Percentiles rank a stretch among this genome's conserved stretches.
Evolutionary conservation across 192 early-diverging fungal species (phyloP).

Genomic region (Mortierella claussenii): DNA sequence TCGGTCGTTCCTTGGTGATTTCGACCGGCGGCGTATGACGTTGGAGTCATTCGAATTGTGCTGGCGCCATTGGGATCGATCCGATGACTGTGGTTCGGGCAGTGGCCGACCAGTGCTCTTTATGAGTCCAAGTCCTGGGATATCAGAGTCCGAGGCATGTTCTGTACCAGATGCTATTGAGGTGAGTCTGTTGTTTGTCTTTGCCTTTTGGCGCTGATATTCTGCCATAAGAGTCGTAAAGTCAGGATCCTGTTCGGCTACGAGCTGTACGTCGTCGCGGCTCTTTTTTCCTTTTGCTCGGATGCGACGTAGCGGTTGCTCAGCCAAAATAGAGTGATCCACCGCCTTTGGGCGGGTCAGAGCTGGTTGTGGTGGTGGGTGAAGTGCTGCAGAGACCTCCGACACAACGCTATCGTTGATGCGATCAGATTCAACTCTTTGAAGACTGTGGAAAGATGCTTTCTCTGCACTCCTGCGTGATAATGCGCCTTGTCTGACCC

Average conservation of each 20-base stretch:
- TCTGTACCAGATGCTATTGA: not conserved
- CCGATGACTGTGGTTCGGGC: not conserved
- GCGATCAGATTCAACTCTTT: too few species aligned
- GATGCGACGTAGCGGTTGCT: not conserved
- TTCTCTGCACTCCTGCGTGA: too few species aligned
- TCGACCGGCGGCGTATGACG: too few species aligned
- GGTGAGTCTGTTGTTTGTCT: not conserved
- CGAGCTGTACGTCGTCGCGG: not conserved
- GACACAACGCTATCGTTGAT: too few species aligned
- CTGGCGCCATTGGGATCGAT: not conserved
- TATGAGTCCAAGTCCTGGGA: constrained; percentile 21
- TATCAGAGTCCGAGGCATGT: not conserved
- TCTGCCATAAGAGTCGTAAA: constrained; percentile 28
- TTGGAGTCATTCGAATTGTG: too few species aligned
- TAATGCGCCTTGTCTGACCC: too few species aligned
- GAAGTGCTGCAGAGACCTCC: too few species aligned
- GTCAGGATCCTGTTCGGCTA: not conserved
- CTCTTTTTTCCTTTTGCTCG: constrained; percentile 3
- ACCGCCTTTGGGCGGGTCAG: too few species aligned
- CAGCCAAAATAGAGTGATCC: too few species aligned
- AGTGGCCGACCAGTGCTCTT: not conserved
- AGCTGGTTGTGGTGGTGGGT: too few species aligned
- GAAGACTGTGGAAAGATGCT: too few species aligned
- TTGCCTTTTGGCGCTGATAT: constrained; percentile 28
- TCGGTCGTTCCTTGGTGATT: not conserved